Evolutionary conservation across 768 basidiomycete species (phyloP).

Genomic region (Cubamyces lactineus): DNA sequence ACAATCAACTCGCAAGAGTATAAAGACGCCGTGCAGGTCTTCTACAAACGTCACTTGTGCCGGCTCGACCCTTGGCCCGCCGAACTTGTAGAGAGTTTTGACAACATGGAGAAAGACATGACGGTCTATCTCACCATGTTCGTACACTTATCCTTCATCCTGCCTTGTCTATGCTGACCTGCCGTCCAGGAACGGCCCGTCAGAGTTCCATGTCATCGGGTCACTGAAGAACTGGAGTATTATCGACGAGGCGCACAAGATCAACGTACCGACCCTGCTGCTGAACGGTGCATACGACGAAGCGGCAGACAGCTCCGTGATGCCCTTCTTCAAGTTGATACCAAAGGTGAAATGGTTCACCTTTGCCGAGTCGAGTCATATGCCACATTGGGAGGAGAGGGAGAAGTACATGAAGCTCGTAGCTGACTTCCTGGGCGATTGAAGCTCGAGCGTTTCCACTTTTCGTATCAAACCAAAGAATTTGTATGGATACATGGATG

Average conservation of each 20-base stretch:
- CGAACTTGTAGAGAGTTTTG: conserved; percentile 39
- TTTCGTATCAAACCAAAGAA: background rate
- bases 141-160: conserved; percentile 12
- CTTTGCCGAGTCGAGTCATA: conserved; percentile 48
- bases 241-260: conserved; percentile 45
- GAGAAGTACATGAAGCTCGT: conserved; percentile 44
- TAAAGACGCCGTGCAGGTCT: conserved; percentile 43
- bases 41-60: conserved; percentile 49
- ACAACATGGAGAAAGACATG: conserved; percentile 44
- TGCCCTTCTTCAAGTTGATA: conserved; percentile 43
- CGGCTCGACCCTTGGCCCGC: conserved; percentile 49
- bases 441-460: background rate
- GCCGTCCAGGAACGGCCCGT: conserved; percentile 31
- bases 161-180: background rate
- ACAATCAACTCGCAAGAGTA: conserved; percentile 51
- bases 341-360: conserved; percentile 48
- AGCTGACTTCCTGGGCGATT: conserved; percentile 36
- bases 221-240: conserved; percentile 52
- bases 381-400: conserved; percentile 47
- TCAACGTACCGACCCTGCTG: conserved; percentile 39
- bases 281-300: conserved; percentile 48
- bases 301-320: conserved; percentile 42
- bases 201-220: conserved; percentile 45
- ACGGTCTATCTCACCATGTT: conserved; percentile 55
- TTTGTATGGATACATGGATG: conserved; percentile 5